phyloP scores from a whole-genome alignment of 2,329 filamentous ascomycete species.

The Pseudophaeomoniella oleicola region DNA sequence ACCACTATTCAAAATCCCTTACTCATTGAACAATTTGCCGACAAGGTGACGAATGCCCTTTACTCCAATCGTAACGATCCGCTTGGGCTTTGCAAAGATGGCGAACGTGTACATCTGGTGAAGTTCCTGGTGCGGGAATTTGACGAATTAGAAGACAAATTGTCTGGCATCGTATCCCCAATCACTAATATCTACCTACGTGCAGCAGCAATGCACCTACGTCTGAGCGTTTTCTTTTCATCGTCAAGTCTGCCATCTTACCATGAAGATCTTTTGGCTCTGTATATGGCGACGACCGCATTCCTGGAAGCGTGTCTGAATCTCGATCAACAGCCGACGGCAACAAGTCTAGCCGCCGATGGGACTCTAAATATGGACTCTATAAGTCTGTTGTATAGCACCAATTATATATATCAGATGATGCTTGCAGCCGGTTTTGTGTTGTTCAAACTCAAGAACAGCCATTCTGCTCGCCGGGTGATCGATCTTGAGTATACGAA shows the following conservation, averaged over 20 bases:
- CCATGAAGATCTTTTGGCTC: constrained; percentile 25
- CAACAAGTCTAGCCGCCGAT: constrained; percentile 9
- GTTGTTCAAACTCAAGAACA: constrained; percentile 51
- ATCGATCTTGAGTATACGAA: constrained; percentile 42
- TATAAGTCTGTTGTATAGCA: constrained; percentile 30
- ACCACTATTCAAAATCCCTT: constrained; percentile 35
- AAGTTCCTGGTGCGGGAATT: constrained; percentile 31
- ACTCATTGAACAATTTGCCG: constrained; percentile 43
- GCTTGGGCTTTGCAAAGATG: constrained; percentile 31
- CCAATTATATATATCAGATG: constrained; percentile 53
- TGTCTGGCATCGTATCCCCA: constrained; percentile 24
- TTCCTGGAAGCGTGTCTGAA: constrained; percentile 33
- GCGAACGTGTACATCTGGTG: constrained; percentile 28
- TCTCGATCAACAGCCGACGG: constrained; percentile 15
- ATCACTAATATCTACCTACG: constrained; percentile 33
- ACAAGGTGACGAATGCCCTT: constrained; percentile 40
- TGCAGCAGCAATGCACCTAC: constrained; percentile 31
- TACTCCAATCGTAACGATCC: constrained; percentile 43
- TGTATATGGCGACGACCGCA: constrained; percentile 30
- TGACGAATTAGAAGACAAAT: constrained; percentile 37
- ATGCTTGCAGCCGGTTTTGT: constrained; percentile 50
- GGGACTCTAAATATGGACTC: constrained; percentile 3
- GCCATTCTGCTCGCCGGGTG: constrained; percentile 41
- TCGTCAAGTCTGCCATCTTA: constrained; percentile 31
- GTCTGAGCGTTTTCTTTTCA: constrained; percentile 35